phyloP scores from a whole-genome alignment of 2,329 filamentous ascomycete genomes.

The Lomentospora prolificans region DNA sequence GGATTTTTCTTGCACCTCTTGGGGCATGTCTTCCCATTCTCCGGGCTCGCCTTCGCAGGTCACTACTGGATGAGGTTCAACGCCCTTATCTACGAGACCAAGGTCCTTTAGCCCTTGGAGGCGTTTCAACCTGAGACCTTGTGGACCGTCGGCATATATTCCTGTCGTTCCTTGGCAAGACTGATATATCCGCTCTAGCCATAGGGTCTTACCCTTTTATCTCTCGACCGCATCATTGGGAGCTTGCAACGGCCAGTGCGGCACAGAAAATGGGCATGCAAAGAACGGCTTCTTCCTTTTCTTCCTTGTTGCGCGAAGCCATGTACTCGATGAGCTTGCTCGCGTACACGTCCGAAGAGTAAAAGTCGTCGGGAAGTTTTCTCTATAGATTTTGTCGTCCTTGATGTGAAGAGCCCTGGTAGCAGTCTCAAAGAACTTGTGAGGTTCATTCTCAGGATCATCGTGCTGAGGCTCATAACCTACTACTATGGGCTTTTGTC shows the following conservation, averaged over 20 bases:
- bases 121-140: slow-evolving; percentile 41
- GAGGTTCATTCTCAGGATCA: slow-evolving; percentile 26
- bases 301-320: slow-evolving; percentile 33
- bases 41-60: slow-evolving; percentile 32
- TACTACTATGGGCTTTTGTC: too few species aligned
- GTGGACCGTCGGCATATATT: slow-evolving; percentile 50
- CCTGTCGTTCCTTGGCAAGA: too few species aligned
- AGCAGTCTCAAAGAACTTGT: slow-evolving; percentile 24
- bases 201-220: too few species aligned
- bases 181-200: too few species aligned
- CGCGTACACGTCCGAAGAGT: slow-evolving; percentile 42
- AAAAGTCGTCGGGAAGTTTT: slow-evolving; percentile 39
- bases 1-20: slow-evolving; percentile 36
- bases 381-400: slow-evolving; percentile 26
- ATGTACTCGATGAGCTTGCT: slow-evolving; percentile 43
- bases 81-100: slow-evolving; percentile 41
- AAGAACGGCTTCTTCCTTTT: slow-evolving; percentile 40
- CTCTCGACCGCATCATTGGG: slow-evolving; percentile 43
- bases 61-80: slow-evolving; percentile 39
- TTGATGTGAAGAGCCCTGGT: slow-evolving; percentile 23
- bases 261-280: slow-evolving; percentile 51
- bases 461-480: slow-evolving; percentile 35
- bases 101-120: slow-evolving; percentile 46
- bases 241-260: slow-evolving; percentile 54
- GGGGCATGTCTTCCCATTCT: slow-evolving; percentile 35